Evolutionary conservation across 2,329 filamentous ascomycete genomes (phyloP), one percentile per base, ranked within the genome.

Genomic region (Diaporthe humulicola): DNA sequence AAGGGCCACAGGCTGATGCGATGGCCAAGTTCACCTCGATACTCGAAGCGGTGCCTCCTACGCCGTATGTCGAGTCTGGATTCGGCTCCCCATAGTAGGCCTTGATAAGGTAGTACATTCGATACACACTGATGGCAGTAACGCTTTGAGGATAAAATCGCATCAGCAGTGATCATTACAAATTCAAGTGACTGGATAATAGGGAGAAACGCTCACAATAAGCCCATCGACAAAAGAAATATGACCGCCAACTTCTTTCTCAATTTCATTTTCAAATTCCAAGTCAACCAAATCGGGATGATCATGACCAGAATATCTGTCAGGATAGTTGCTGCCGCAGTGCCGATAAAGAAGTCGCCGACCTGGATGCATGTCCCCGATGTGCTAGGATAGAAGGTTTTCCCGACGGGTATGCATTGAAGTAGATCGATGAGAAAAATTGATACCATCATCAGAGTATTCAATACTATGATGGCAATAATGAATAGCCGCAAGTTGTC

Each of bases 301-400:
- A 77, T 81, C 25, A 86, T 79, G 7, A 85, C 81, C 58, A 86
- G 76, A 0, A 86, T 77, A 45, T 87, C 86, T 14, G 84, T 86
- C 10, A 86, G 52, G 42, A 87, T 86, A 22, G 83, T 86, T 22
- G 86, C 77, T 1, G 79, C 80, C 3, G 84, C 82, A 15, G 78
- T 80, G 17, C 81, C 77, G 5, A 86, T 80, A 73, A 84, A 84
- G 45, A 84, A 79, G 22, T 78, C 76, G 1, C 58, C 74, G 56
- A 78, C 77, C 15, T 82, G 76, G 52, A 87, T 80, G 54, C 86
- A 87, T 10, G 79, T 80, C 0, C 80, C 80, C 8, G 83, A 76
- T 81, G 84, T 86, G 61, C 80, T 80, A 25, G 57, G 9, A 33
- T 72, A 42, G 40, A 79, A 79, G 9, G 40, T 28, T 19, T 72